A percentile compares a stretch with the other conserved stretches of the same genome.
Conservation (phyloP, 805 yeast genomes). For the Myxozyma vanderwaltii region DNA sequence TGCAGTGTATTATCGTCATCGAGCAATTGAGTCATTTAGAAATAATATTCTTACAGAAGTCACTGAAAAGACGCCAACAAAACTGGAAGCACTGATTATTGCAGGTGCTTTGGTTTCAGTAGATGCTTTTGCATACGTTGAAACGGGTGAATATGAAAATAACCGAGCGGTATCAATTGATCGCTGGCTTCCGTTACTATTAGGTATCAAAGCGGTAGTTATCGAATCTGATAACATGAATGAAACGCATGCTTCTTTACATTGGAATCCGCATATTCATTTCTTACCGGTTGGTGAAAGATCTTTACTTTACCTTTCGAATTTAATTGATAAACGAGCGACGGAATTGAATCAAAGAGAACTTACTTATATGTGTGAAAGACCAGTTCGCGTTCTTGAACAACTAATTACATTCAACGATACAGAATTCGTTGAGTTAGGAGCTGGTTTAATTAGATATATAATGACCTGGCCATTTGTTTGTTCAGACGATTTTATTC, state of each 20-base stretch:
- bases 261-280: constrained; percentile 31
- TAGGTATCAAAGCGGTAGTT: constrained; percentile 33
- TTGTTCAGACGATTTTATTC: constrained; percentile 32
- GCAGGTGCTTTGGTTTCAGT: constrained; percentile 32
- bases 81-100: constrained; percentile 29
- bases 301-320: constrained; percentile 27
- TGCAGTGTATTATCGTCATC: constrained; percentile 30
- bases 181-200: constrained; percentile 32
- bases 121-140: constrained; percentile 32
- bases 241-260: constrained; percentile 18
- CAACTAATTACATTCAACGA: constrained; percentile 32
- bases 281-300: constrained; percentile 33
- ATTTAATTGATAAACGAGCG: constrained; percentile 30
- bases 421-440: constrained; percentile 29
- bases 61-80: constrained; percentile 23
- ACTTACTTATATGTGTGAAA: constrained; percentile 27
- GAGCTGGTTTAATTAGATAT: constrained; percentile 31
- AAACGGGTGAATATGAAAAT: constrained; percentile 23
- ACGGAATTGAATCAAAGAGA: constrained; percentile 32
- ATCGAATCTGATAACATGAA: constrained; percentile 26
- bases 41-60: constrained; percentile 18
- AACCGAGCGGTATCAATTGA: constrained; percentile 28
- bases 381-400: constrained; percentile 32
- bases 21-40: constrained; percentile 30
- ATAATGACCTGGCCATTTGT: constrained; percentile 35